Evolutionary conservation across 1,284 basidiomycete genomes (phyloP), one percentile per base, ranked within the genome.

Genomic region (Trichosporon ovoides): DNA sequence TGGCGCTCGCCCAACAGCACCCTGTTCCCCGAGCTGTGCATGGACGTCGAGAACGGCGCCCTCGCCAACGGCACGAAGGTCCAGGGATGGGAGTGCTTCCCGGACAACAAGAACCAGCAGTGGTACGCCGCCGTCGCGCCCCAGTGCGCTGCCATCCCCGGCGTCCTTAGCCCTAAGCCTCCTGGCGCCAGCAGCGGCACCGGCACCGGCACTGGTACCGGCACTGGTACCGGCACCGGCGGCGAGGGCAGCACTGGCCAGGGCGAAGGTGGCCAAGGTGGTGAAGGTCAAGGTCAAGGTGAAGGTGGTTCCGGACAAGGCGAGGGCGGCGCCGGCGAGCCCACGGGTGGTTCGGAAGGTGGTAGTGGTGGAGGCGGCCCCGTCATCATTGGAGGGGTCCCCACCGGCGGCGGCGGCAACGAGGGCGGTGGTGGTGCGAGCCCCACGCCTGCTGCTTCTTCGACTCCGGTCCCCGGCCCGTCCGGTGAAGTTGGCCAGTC

Each of bases 51-150:
- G 10, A 64, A 70, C 50, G 69, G 66, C 28, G 62, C 57, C 16
- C 43, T 43, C 20, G 64, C 62, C 59, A 64, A 63, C 33, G 72
- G 72, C 5, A 72, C 68, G 56, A 58, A 62, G 38, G 38, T 65
- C 31, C 72, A 74, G 53, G 59, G 71, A 18, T 74, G 72, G 72
- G 54, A 53, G 13, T 72, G 72, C 58, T 68, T 60, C 61, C 18
- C 48, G 19, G 53, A 64, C 55, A 74, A 71, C 62, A 58, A 57
- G 38, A 72, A 74, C 60, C 72, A 74, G 57, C 51, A 52, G 37
- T 52, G 51, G 51, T 12, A 13, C 35, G 14, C 43, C 2, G 10
- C 12, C 24, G 16, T 48, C 28, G 43, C 43, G 5, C 16, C 43
- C 24, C 4, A 12, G n/a, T 48, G 43, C 24, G 43, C 43, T 11